Conservation (phyloP, 768 basidiomycete genomes). For the Mycena crocata region DNA sequence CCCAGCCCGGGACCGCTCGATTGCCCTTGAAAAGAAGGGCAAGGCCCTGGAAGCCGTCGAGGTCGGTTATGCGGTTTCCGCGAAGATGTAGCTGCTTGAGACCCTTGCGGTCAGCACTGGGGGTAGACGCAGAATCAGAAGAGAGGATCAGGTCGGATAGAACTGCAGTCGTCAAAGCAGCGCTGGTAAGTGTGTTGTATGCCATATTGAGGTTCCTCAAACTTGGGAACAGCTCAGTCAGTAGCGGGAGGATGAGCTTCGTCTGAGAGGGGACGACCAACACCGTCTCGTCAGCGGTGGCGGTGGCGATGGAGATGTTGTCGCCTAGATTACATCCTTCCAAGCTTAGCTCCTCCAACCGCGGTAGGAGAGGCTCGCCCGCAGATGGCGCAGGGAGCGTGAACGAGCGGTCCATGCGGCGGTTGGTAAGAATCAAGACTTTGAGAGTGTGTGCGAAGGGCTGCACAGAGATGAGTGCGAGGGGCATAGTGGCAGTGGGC, state of each 20-base stretch:
- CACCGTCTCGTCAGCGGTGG: constrained; percentile 44
- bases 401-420: constrained; percentile 76
- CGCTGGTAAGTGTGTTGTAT: constrained; percentile 75
- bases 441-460: constrained; percentile 70
- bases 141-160: constrained; percentile 66
- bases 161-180: constrained; percentile 59
- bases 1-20: constrained; percentile 73
- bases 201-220: constrained; percentile 78
- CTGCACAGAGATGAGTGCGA: constrained; percentile 69
- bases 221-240: constrained; percentile 77
- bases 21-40: constrained; percentile 77
- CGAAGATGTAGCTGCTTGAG: constrained; percentile 74
- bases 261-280: constrained; percentile 55
- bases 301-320: constrained; percentile 59
- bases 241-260: constrained; percentile 62
- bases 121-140: constrained; percentile 37
- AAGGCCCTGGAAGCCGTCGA: constrained; percentile 71
- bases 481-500: constrained; percentile 76
- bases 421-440: constrained; percentile 68
- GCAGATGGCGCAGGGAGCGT: constrained; percentile 56
- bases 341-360: constrained; percentile 78
- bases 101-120: constrained; percentile 61
- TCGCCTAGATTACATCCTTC: constrained; percentile 81
- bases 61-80: constrained; percentile 72
- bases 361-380: constrained; percentile 62